phyloP scores from a whole-genome alignment of 495 filamentous ascomycete species.

The Tuber melanosporum region DNA sequence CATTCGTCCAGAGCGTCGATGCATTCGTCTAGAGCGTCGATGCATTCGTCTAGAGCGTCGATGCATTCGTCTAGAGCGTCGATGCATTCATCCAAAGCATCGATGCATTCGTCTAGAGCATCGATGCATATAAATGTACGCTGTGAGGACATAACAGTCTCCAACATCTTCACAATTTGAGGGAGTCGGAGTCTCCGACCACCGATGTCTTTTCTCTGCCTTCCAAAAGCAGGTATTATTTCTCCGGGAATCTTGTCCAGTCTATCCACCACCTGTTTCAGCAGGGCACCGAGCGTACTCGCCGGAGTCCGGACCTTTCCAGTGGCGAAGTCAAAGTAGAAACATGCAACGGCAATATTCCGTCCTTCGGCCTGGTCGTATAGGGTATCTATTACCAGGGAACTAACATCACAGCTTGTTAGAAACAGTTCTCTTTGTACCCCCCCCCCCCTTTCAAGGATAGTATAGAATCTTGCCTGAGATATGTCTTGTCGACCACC shows the following conservation, averaged over 20 bases:
- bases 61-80: neutral
- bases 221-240: neutral
- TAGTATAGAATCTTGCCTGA: neutral
- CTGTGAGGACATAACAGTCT: neutral
- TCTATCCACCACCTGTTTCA: conserved; percentile 1
- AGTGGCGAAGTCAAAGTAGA: neutral
- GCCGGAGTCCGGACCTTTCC: neutral
- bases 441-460: neutral
- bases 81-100: neutral
- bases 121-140: conserved; percentile 2
- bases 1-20: neutral
- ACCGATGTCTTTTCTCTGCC: conserved; percentile 4
- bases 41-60: neutral
- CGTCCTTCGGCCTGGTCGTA: neutral
- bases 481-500: neutral
- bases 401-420: neutral
- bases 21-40: neutral
- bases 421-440: neutral
- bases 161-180: neutral
- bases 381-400: conserved; percentile 1
- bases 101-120: neutral
- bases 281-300: conserved; percentile 1
- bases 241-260: neutral
- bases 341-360: conserved; percentile 2
- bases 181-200: neutral